Evolutionary conservation across 805 yeast species (phyloP), one percentile per base, ranked within the genome.

Genomic region (Cephaloascus fragrans): DNA sequence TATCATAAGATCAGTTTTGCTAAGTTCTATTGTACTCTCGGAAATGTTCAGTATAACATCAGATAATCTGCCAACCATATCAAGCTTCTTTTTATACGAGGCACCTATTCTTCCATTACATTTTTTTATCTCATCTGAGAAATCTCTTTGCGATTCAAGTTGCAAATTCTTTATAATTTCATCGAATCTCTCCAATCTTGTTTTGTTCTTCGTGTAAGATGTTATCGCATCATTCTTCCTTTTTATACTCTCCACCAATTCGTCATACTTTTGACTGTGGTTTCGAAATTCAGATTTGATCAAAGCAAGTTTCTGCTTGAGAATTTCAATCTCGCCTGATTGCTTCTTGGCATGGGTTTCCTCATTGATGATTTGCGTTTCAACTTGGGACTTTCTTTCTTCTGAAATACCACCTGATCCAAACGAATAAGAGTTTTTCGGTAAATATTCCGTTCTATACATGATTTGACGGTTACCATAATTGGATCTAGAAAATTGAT

Each of bases 401-500:
- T 49, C 52, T 1, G 64, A 49, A 19, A 61, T 41, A 4, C 66
- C 61, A 29, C 49, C 49, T 12, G 47, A 38, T 19, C 55, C 64
- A 53, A 56, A 65, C 57, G 18, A 56, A 54, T 23, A 49, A 50
- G 2, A 67, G 53, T 3, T 48, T 41, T 3, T 50, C 54, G 42
- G 47, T 17, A 62, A 50, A 48, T 51, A 47, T 46, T 67, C 60
- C 39, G 75, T 54, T 33, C 58, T 40, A 69, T 67, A 52, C 37
- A 71, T 64, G 2, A 69, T 59, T 49, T 78, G 84, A 44, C 59
- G 66, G 2, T 63, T 56, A 19, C 94, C 95, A 57, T 82, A 87
- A 15, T 53, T 56, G 1, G 96, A 88, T 44, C 64, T 64, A 6
- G 54, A 59, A 14, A 83, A 59, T 9, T 64, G 63, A 42, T 73